phyloP scores from a whole-genome alignment of 768 basidiomycete species.

The Auriscalpium microsporum region DNA sequence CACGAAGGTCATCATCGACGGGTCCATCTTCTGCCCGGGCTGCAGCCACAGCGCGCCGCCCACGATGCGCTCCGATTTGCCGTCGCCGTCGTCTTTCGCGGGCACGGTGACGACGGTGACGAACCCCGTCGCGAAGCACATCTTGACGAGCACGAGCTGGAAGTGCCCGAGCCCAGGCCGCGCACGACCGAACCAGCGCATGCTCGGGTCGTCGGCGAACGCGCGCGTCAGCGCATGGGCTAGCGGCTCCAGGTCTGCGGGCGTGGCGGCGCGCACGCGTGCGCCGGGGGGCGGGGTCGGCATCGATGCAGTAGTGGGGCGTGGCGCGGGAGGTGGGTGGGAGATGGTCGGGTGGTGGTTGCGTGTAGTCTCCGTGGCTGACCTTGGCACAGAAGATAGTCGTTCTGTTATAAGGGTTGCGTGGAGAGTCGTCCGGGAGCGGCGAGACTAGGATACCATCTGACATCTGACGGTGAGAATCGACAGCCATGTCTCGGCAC shows the following conservation, averaged over 20 bases:
- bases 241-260: slow-evolving; percentile 6
- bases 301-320: not conserved
- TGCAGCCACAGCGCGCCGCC: slow-evolving; percentile 15
- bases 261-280: not conserved
- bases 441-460: too few relatives aligned
- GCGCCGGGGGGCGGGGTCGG: not conserved
- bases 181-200: slow-evolving; percentile 17
- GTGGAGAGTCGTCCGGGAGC: too few relatives aligned
- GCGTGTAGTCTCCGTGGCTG: too few relatives aligned
- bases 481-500: too few relatives aligned
- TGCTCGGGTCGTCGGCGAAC: slow-evolving; percentile 14
- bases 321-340: too few relatives aligned
- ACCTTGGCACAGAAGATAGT: too few relatives aligned
- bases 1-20: slow-evolving; percentile 4
- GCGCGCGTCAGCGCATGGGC: slow-evolving; percentile 13
- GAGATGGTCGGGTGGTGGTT: too few relatives aligned
- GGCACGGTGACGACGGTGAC: slow-evolving; percentile 8
- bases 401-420: too few relatives aligned
- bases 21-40: slow-evolving; percentile 11
- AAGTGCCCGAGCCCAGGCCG: slow-evolving; percentile 8
- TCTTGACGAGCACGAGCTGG: slow-evolving; percentile 9
- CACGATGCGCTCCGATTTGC: slow-evolving; percentile 9
- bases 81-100: not conserved
- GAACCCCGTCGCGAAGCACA: slow-evolving; percentile 5
- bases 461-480: too few relatives aligned